These are phyloP conservation scores for Striga hermonthica DNA, from an alignment of 305 asterid species.

Conservation along the genomic window DNA sequence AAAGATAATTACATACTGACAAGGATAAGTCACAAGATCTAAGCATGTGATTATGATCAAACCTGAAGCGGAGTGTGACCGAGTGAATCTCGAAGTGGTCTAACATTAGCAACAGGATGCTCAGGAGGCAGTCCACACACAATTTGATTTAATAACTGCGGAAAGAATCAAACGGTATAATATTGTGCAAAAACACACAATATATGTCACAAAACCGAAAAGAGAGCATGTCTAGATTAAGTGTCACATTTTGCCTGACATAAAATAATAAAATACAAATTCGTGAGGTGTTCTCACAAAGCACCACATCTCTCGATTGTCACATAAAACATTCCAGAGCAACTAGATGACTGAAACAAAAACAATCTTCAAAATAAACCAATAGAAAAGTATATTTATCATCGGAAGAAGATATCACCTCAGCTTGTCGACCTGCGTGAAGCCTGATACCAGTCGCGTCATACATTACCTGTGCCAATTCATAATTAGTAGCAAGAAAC, in stretches of 20 bases:
- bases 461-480: slow-evolving; percentile 76
- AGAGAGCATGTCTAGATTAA: neutral
- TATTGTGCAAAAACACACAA: slow-evolving; percentile 6
- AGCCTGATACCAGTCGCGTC: slow-evolving; percentile 94
- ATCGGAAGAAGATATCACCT: slow-evolving; percentile 47
- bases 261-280: neutral
- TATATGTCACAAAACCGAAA: slow-evolving; percentile 1
- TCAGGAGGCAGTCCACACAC: slow-evolving; percentile 98
- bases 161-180: slow-evolving; percentile 21
- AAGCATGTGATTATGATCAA: slow-evolving; percentile 13
- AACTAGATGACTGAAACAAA: slow-evolving; percentile 7
- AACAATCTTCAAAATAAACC: slow-evolving; percentile 21
- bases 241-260: neutral
- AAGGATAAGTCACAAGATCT: neutral
- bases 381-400: slow-evolving; percentile 3
- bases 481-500: slow-evolving; percentile 29
- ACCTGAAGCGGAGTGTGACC: slow-evolving; percentile 99
- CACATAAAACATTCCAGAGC: slow-evolving; percentile 7
- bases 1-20: neutral
- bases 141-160: slow-evolving; percentile 88
- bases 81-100: slow-evolving; percentile 90
- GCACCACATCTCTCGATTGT: slow-evolving; percentile 3
- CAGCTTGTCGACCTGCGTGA: slow-evolving; percentile 98
- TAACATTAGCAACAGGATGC: slow-evolving; percentile 90
- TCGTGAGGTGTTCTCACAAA: slow-evolving; percentile 4